These are phyloP conservation scores for Suhomyces chickasaworum DNA, from an alignment of 1,139 yeast species.

Conservation along the genomic window DNA sequence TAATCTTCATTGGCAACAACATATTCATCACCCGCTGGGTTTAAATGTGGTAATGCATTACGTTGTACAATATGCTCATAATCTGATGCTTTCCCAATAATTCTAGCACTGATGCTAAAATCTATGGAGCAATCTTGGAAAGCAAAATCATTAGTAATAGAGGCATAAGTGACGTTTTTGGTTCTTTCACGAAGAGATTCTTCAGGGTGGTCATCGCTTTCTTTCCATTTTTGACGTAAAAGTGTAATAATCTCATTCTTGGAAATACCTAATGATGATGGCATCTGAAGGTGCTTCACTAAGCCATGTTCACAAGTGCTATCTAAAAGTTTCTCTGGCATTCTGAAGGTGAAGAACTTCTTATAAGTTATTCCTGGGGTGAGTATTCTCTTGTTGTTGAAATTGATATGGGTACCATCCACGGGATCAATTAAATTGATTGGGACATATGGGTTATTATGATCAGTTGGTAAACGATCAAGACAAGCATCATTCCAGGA, in stretches of 20 bases:
- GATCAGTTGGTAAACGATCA: constrained; percentile 33
- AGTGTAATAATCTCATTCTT: constrained; percentile 30
- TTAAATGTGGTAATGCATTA: constrained; percentile 18
- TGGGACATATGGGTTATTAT: constrained; percentile 30
- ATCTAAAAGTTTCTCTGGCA: constrained; percentile 43
- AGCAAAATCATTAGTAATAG: constrained; percentile 34
- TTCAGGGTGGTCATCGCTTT: constrained; percentile 15
- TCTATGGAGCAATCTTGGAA: constrained; percentile 36
- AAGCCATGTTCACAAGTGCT: constrained; percentile 39
- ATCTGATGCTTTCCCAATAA: constrained; percentile 38
- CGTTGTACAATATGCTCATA: constrained; percentile 27
- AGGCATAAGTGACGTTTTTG: constrained; percentile 21
- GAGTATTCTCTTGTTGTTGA: constrained; percentile 32
- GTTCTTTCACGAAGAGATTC: constrained; percentile 7
- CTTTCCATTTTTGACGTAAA: constrained; percentile 34
- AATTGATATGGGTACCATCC: constrained; percentile 33
- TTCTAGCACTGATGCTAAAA: constrained; percentile 40
- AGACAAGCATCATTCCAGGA: constrained; percentile 44
- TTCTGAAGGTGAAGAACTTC: constrained; percentile 41
- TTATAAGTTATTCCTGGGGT: constrained; percentile 39
- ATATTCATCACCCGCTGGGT: constrained; percentile 33
- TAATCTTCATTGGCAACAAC: constrained; percentile 40
- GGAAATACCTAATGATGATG: constrained; percentile 39
- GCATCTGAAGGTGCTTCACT: constrained; percentile 39
- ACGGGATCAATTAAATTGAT: constrained; percentile 30